phyloP scores from a whole-genome alignment of 306 rosid genomes.

The Prunus fruticosa region DNA sequence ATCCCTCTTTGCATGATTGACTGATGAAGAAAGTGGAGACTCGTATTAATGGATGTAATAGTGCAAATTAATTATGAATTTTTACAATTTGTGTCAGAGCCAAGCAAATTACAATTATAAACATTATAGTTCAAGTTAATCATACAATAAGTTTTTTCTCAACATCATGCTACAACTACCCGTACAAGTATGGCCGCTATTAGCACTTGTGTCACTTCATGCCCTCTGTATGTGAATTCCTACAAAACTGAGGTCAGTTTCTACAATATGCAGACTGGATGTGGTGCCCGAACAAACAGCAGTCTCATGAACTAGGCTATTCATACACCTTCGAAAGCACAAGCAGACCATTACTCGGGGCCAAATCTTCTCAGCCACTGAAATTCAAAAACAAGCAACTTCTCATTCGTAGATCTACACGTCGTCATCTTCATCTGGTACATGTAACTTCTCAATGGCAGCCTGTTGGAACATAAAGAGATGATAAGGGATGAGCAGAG shows the following conservation, averaged over 20 bases:
- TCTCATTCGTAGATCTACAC: conserved; percentile 27
- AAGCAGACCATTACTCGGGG: conserved; percentile 40
- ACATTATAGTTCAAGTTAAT: conserved; percentile 25
- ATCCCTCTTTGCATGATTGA: too few species aligned
- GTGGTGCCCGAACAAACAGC: conserved; percentile 21
- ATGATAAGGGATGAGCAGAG: conserved; percentile 1
- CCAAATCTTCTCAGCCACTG: conserved; percentile 29
- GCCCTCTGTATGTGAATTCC: conserved; percentile 38
- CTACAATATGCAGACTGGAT: conserved; percentile 20
- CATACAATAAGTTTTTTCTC: conserved; percentile 32
- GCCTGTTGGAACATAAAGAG: conserved; percentile 52
- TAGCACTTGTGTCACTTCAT: conserved; percentile 24
- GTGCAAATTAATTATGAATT: neutral
- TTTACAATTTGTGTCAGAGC: neutral
- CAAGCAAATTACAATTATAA: conserved; percentile 3
- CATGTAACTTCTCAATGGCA: conserved; percentile 93
- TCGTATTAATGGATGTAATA: neutral
- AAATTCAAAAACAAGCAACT: neutral
- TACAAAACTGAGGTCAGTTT: conserved; percentile 37
- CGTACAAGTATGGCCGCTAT: conserved; percentile 29
- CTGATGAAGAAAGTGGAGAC: neutral
- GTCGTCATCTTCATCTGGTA: conserved; percentile 92
- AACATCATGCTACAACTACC: conserved; percentile 25
- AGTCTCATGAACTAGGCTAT: conserved; percentile 25
- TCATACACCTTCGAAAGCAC: conserved; percentile 56